These are phyloP conservation scores for Ceratocystis harringtonii DNA, from an alignment of 2,329 filamentous ascomycete genomes.

Conservation along the genomic window DNA sequence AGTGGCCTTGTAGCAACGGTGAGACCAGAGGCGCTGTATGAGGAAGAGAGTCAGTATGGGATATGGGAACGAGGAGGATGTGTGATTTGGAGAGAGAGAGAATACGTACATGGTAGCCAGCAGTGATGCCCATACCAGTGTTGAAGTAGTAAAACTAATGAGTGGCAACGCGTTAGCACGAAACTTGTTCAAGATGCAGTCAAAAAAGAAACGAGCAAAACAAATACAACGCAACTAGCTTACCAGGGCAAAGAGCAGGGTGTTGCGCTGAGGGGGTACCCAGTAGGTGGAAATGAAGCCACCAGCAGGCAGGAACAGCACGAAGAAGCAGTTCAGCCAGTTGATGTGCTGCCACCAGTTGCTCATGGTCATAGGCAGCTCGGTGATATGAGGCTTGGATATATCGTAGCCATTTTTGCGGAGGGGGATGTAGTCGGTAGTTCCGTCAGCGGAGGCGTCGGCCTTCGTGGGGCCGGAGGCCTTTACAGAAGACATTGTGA, in stretches of 20 bases:
- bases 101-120: constrained; percentile 32
- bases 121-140: constrained; percentile 66
- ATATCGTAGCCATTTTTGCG: constrained; percentile 33
- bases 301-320: constrained; percentile 59
- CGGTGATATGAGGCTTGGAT: constrained; percentile 74
- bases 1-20: constrained; percentile 66
- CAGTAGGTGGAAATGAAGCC: constrained; percentile 63
- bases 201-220: not conserved
- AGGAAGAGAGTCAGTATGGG: not conserved
- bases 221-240: not conserved
- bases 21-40: constrained; percentile 63
- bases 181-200: not conserved
- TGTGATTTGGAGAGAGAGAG: not conserved
- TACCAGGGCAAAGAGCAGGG: constrained; percentile 52
- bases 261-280: constrained; percentile 59
- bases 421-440: constrained; percentile 39
- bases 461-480: constrained; percentile 27
- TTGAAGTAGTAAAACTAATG: constrained; percentile 53
- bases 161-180: not conserved
- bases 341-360: constrained; percentile 92
- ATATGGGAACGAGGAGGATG: not conserved
- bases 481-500: constrained; percentile 22
- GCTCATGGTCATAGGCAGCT: constrained; percentile 59
- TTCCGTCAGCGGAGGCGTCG: constrained; percentile 36
- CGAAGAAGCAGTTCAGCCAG: constrained; percentile 78